phyloP scores from a whole-genome alignment of 306 rosid genomes.

The Hippophae rhamnoides region DNA sequence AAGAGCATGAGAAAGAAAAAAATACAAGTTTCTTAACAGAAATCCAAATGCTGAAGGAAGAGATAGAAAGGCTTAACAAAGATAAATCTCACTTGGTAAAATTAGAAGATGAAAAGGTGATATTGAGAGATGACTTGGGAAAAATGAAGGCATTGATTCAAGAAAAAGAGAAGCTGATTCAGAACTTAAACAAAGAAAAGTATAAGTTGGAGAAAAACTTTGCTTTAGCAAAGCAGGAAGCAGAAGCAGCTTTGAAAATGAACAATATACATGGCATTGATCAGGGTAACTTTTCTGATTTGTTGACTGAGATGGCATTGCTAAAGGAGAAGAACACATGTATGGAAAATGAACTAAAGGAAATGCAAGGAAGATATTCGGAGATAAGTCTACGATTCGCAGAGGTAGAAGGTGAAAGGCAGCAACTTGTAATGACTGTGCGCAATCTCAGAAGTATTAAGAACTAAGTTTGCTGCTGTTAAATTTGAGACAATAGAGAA shows the following conservation, averaged over 20 bases:
- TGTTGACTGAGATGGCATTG: slow-evolving; percentile 47
- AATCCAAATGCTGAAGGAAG: slow-evolving; percentile 55
- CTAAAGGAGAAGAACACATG: slow-evolving; percentile 61
- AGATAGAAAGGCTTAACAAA: slow-evolving; percentile 42
- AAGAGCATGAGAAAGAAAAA: slow-evolving; percentile 37
- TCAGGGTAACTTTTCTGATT: slow-evolving; percentile 23
- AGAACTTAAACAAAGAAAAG: slow-evolving; percentile 24
- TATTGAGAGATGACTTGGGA: slow-evolving; percentile 22
- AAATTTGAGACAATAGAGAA: no score
- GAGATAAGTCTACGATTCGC: slow-evolving; percentile 94
- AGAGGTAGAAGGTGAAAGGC: slow-evolving; percentile 97
- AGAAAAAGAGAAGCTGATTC: slow-evolving; percentile 17
- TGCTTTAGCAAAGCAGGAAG: slow-evolving; percentile 25
- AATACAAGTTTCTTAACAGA: slow-evolving; percentile 45
- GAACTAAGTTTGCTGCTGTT: slow-evolving; percentile 12
- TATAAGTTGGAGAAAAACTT: slow-evolving; percentile 20
- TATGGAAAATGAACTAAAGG: slow-evolving; percentile 87
- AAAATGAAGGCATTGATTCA: slow-evolving; percentile 12
- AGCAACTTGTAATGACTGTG: slow-evolving; percentile 90
- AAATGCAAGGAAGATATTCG: slow-evolving; percentile 96
- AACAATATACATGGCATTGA: slow-evolving; percentile 18
- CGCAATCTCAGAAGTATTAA: slow-evolving; percentile 75
- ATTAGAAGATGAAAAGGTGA: slow-evolving; percentile 18
- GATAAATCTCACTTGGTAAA: slow-evolving; percentile 29
- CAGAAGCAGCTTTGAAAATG: slow-evolving; percentile 26